phyloP scores from a whole-genome alignment of 1,139 yeast species.

The Yamadazyma aaseri region DNA sequence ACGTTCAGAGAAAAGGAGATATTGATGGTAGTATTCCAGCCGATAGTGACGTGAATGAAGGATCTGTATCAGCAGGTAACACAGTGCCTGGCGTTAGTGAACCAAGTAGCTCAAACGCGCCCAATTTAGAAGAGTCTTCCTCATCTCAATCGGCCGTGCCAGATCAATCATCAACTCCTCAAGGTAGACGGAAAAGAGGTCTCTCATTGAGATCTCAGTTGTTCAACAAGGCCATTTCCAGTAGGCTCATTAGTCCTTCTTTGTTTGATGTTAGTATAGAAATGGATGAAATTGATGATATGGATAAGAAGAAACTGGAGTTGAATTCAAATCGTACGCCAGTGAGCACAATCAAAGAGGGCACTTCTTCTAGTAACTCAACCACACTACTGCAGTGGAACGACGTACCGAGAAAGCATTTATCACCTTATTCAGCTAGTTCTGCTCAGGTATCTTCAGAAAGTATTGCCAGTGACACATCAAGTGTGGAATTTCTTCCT shows the following conservation, averaged over 20 bases:
- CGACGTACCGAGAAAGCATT: neutral
- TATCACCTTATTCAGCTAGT: neutral
- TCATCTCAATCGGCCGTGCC: conserved; percentile 2
- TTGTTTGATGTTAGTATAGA: conserved; percentile 7
- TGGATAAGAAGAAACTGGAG: too few relatives aligned
- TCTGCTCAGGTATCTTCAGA: conserved; percentile 29
- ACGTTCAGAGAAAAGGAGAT: too few relatives aligned
- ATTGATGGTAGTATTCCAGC: too few relatives aligned
- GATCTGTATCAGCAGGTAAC: too few relatives aligned
- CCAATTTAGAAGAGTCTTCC: too few relatives aligned
- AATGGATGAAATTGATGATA: neutral
- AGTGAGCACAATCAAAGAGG: neutral
- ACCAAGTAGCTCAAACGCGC: too few relatives aligned
- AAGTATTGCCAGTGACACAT: conserved; percentile 19
- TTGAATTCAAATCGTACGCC: neutral
- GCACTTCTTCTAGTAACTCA: neutral
- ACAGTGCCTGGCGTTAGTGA: too few relatives aligned
- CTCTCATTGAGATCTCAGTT: conserved; percentile 73
- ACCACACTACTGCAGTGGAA: too few relatives aligned
- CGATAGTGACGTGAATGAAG: too few relatives aligned
- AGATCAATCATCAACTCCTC: conserved; percentile 24
- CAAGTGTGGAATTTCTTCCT: conserved; percentile 19
- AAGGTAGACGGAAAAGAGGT: conserved; percentile 59
- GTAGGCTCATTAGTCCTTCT: conserved; percentile 13
- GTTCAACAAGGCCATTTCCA: conserved; percentile 50